Evolutionary conservation across 2,329 filamentous ascomycete species (phyloP).

Genomic region (Fusarium sp.): DNA sequence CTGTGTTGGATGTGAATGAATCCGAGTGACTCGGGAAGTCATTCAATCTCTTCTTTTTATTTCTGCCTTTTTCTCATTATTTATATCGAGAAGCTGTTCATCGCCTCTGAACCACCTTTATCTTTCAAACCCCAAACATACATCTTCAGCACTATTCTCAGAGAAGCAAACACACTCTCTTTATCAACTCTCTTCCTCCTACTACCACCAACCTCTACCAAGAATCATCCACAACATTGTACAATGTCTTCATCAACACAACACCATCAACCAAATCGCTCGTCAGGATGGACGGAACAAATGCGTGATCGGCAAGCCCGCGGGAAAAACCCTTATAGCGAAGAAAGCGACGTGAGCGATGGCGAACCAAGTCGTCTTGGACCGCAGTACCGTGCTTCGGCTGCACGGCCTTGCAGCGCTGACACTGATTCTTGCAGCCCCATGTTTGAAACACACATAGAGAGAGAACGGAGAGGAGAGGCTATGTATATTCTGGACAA

Average conservation of each 20-base stretch:
- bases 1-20: neutral
- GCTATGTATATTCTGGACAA: constrained; percentile 65
- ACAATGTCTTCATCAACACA: constrained; percentile 34
- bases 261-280: constrained; percentile 50
- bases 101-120: neutral
- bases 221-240: neutral
- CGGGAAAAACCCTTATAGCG: constrained; percentile 64
- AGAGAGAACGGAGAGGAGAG: constrained; percentile 57
- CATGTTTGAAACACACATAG: constrained; percentile 54
- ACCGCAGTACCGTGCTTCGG: neutral
- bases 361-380: constrained; percentile 32
- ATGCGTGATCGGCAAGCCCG: constrained; percentile 70
- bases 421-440: neutral
- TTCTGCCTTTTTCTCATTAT: neutral
- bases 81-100: neutral
- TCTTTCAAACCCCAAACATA: neutral
- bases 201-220: neutral
- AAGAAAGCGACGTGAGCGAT: constrained; percentile 38
- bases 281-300: constrained; percentile 54
- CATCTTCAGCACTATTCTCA: neutral
- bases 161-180: neutral
- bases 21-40: constrained; percentile 1
- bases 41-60: neutral
- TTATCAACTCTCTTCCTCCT: neutral
- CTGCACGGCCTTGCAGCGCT: neutral